phyloP scores from a whole-genome alignment of 345 rosid genomes.

The Salix exigua region DNA sequence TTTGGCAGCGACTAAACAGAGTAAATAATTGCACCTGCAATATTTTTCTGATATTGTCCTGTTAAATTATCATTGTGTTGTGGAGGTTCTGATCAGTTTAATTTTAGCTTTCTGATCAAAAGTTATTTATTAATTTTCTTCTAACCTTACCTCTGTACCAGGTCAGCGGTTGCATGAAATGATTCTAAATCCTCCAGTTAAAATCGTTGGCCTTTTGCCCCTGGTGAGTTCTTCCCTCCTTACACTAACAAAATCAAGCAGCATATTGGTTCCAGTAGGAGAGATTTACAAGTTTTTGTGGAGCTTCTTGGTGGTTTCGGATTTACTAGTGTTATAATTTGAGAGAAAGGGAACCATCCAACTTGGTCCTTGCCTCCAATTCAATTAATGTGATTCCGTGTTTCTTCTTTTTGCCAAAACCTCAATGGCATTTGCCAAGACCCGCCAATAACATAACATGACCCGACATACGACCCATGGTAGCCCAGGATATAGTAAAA shows the following conservation, averaged over 20 bases:
- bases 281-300: background rate
- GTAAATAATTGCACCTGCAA: conserved; percentile 30
- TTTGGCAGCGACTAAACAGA: conserved; percentile 83
- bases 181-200: conserved; percentile 62
- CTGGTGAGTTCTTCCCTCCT: conserved; percentile 43
- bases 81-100: background rate
- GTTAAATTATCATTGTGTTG: background rate
- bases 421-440: background rate
- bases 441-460: background rate
- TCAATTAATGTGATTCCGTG: background rate
- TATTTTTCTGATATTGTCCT: background rate
- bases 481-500: background rate
- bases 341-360: background rate
- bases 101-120: background rate
- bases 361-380: background rate
- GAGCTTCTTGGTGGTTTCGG: background rate
- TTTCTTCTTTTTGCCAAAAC: too few relatives aligned
- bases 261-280: background rate
- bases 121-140: conserved; percentile 3
- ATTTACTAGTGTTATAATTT: background rate
- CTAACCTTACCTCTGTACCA: conserved; percentile 8
- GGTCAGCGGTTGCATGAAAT: conserved; percentile 89
- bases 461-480: background rate
- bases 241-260: background rate
- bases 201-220: conserved; percentile 47